These are phyloP conservation scores for Trametes maxima DNA, from an alignment of 768 basidiomycete genomes.

Conservation along the genomic window DNA sequence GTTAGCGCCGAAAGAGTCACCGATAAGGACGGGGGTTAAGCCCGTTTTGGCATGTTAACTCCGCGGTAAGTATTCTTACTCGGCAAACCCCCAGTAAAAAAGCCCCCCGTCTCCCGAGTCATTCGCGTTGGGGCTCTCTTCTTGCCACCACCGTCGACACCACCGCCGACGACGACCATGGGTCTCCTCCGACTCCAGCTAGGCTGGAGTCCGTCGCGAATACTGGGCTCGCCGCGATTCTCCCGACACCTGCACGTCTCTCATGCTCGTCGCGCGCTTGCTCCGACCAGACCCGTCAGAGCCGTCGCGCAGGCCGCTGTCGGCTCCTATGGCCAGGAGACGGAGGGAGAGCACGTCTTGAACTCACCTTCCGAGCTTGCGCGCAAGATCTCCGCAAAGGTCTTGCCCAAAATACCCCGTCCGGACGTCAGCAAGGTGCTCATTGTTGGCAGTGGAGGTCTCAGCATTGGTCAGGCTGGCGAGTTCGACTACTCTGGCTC, in stretches of 20 bases:
- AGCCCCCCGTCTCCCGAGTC: slow-evolving; percentile 9
- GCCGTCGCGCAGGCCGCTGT: slow-evolving; percentile 79
- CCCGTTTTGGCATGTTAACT: slow-evolving; percentile 10
- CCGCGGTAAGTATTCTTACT: slow-evolving; percentile 1
- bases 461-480: slow-evolving; percentile 97
- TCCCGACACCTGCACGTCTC: slow-evolving; percentile 48
- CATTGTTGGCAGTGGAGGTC: slow-evolving; percentile 94
- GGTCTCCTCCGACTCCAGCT: slow-evolving; percentile 27
- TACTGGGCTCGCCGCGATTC: slow-evolving; percentile 17
- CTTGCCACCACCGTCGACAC: slow-evolving; percentile 19
- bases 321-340: slow-evolving; percentile 57
- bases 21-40: slow-evolving; percentile 4
- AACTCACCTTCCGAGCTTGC: slow-evolving; percentile 96
- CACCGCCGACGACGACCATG: slow-evolving; percentile 24
- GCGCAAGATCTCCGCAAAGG: slow-evolving; percentile 89
- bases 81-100: slow-evolving; percentile 1
- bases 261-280: slow-evolving; percentile 38
- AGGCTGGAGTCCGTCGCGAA: slow-evolving; percentile 22
- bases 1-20: neutral
- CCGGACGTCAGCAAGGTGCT: slow-evolving; percentile 94
- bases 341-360: slow-evolving; percentile 64
- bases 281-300: slow-evolving; percentile 54
- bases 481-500: slow-evolving; percentile 99
- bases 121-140: slow-evolving; percentile 5
- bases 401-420: slow-evolving; percentile 87